These are phyloP conservation scores for Lepidium campestre DNA, from an alignment of 441 rosid species.

Conservation along the genomic window DNA sequence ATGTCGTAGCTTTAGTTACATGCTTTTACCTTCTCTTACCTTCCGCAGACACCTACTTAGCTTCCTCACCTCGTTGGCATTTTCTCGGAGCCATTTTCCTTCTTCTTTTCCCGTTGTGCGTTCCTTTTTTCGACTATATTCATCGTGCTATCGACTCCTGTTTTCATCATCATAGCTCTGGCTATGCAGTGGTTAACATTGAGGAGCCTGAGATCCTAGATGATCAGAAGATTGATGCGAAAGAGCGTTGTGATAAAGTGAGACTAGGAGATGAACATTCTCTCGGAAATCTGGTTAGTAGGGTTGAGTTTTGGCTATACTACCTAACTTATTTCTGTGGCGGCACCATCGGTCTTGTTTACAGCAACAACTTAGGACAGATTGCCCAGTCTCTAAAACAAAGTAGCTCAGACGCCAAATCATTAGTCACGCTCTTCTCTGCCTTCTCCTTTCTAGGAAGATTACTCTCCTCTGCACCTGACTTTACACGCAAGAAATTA, in stretches of 20 bases:
- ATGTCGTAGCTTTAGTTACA: conserved; percentile 56
- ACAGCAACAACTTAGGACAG: conserved; percentile 86
- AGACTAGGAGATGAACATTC: conserved; percentile 77
- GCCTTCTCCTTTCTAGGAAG: conserved; percentile 83
- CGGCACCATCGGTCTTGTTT: conserved; percentile 72
- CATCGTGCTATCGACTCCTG: conserved; percentile 14
- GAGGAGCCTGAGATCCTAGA: conserved; percentile 43
- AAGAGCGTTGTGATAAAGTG: conserved; percentile 36
- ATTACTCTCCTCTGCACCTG: conserved; percentile 73
- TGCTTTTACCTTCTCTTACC: conserved; percentile 73
- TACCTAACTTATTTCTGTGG: conserved; percentile 67
- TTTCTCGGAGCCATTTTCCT: conserved; percentile 55
- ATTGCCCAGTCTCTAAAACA: conserved; percentile 66
- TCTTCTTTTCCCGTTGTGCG: conserved; percentile 44
- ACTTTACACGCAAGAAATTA: conserved; percentile 69
- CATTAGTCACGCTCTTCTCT: conserved; percentile 69
- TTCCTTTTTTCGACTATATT: conserved; percentile 53
- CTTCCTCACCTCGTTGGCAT: conserved; percentile 44
- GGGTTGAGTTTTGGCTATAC: conserved; percentile 79
- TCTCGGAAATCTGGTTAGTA: conserved; percentile 39
- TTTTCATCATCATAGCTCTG: conserved; percentile 19
- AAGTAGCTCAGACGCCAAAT: conserved; percentile 28
- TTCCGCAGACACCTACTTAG: conserved; percentile 34
- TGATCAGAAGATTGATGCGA: conserved; percentile 1
- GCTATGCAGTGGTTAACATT: conserved; percentile 28